phyloP scores from a whole-genome alignment of 1,284 basidiomycete genomes.

The Cryptococcus sp. region DNA sequence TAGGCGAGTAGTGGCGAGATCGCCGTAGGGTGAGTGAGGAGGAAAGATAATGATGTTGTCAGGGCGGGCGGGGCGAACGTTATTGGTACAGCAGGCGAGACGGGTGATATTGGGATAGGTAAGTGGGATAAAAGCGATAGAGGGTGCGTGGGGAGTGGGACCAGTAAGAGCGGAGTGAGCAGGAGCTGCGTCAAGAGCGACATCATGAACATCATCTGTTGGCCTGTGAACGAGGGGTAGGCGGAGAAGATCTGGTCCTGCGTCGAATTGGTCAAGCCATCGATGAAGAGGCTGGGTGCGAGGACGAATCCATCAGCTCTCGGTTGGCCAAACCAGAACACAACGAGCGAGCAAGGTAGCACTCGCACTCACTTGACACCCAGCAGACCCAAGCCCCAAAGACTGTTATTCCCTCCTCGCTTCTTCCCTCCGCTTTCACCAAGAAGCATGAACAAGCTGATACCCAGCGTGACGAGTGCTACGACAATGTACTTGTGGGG shows the following conservation, averaged over 20 bases:
- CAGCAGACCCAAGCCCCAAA: slow-evolving; percentile 45
- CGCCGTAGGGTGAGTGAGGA: slow-evolving; percentile 76
- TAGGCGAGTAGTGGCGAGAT: slow-evolving; percentile 78
- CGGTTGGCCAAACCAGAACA: background rate
- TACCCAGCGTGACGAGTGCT: slow-evolving; percentile 85
- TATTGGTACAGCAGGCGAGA: slow-evolving; percentile 55
- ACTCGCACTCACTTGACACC: slow-evolving; percentile 43
- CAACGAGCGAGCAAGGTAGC: background rate
- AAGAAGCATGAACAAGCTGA: slow-evolving; percentile 93
- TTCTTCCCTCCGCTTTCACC: slow-evolving; percentile 59
- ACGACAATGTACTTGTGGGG: slow-evolving; percentile 94
- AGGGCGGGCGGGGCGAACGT: slow-evolving; percentile 65
- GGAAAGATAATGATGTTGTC: slow-evolving; percentile 69
- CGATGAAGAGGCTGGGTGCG: slow-evolving; percentile 76
- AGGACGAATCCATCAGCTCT: slow-evolving; percentile 42
- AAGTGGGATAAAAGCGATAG: slow-evolving; percentile 29
- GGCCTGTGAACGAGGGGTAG: slow-evolving; percentile 60
- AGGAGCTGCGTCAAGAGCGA: slow-evolving; percentile 66
- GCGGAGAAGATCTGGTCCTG: slow-evolving; percentile 90
- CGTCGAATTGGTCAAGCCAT: slow-evolving; percentile 95
- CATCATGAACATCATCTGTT: slow-evolving; percentile 99
- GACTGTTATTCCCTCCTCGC: slow-evolving; percentile 49
- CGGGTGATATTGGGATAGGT: slow-evolving; percentile 50
- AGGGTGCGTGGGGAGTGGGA: slow-evolving; percentile 39
- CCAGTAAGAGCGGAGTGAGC: slow-evolving; percentile 64